Conservation (phyloP, 495 filamentous ascomycete species). For the Aspergillus sclerotiicarbonarius region DNA sequence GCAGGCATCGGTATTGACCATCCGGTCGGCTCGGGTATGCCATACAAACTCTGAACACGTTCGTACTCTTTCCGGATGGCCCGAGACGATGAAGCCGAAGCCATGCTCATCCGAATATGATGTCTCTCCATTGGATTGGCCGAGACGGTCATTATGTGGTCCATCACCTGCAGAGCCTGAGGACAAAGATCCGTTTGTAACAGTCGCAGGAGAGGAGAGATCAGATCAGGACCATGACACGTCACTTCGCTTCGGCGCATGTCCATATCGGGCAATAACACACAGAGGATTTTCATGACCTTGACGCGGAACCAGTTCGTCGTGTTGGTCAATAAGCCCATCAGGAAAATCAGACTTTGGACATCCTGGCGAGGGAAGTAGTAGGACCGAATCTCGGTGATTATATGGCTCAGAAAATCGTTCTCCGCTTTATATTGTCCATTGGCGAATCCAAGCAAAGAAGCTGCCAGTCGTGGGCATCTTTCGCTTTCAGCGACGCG, state of each 20-base stretch:
- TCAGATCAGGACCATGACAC: conserved; percentile 88
- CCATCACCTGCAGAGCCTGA: conserved; percentile 84
- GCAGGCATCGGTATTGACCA: conserved; percentile 97
- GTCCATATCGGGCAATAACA: conserved; percentile 85
- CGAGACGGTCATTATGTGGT: conserved; percentile 91
- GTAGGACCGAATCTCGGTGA: conserved; percentile 71
- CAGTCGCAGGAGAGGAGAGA: conserved; percentile 86
- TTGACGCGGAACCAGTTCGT: conserved; percentile 86
- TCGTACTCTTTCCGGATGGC: conserved; percentile 91
- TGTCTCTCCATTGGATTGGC: conserved; percentile 90
- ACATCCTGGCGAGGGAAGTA: conserved; percentile 86
- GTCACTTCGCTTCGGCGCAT: conserved; percentile 91
- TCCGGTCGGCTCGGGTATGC: conserved; percentile 91
- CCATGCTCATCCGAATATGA: conserved; percentile 96
- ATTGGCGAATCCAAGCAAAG: conserved; percentile 67
- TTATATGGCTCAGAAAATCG: conserved; percentile 74
- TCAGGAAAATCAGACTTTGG: conserved; percentile 79
- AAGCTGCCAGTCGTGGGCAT: conserved; percentile 45
- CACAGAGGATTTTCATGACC: conserved; percentile 85
- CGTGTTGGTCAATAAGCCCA: conserved; percentile 87
- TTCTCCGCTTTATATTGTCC: conserved; percentile 65
- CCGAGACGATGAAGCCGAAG: conserved; percentile 68
- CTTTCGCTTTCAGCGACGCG: conserved; percentile 67
- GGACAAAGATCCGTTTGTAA: conserved; percentile 92
- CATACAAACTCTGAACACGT: conserved; percentile 88